phyloP scores from a whole-genome alignment of 2,329 filamentous ascomycete genomes.

The Aureobasidium sp. region DNA sequence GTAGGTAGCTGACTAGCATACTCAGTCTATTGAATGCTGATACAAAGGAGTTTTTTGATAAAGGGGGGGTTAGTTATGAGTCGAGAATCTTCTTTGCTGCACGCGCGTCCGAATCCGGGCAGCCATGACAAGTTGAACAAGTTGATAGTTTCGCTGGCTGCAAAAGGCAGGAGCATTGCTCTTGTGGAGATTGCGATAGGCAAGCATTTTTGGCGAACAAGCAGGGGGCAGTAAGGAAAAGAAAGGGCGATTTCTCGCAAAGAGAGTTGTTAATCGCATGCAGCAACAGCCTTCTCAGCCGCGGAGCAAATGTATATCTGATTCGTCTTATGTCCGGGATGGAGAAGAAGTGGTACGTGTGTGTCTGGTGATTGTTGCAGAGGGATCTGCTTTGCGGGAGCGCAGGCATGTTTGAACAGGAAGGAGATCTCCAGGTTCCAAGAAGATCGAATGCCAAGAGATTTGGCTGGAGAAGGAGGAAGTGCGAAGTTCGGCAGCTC shows the following conservation, averaged over 20 bases:
- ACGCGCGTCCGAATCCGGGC: neutral
- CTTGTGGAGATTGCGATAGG: constrained; percentile 3
- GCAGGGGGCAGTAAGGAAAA: neutral
- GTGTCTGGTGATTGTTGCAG: constrained; percentile 5
- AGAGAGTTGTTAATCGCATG: neutral
- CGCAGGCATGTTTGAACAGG: neutral
- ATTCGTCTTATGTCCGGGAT: neutral
- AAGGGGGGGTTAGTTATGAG: no score
- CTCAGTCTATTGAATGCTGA: neutral
- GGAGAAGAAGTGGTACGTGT: neutral
- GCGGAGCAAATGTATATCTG: neutral
- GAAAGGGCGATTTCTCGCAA: neutral
- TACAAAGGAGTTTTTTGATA: neutral
- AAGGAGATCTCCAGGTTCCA: neutral
- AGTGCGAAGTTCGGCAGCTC: neutral
- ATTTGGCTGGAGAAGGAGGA: neutral
- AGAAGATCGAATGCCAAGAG: neutral
- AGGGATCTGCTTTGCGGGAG: neutral
- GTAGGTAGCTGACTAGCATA: no score
- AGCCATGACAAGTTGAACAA: neutral
- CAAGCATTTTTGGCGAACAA: neutral
- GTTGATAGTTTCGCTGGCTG: neutral
- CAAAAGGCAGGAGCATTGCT: neutral
- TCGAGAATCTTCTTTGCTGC: neutral
- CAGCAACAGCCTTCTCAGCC: neutral